A percentile compares a stretch with the other conserved stretches of the same genome.
Evolutionary conservation across 2,329 filamentous ascomycete genomes (phyloP).

Genomic region (Xylariaceae sp.): DNA sequence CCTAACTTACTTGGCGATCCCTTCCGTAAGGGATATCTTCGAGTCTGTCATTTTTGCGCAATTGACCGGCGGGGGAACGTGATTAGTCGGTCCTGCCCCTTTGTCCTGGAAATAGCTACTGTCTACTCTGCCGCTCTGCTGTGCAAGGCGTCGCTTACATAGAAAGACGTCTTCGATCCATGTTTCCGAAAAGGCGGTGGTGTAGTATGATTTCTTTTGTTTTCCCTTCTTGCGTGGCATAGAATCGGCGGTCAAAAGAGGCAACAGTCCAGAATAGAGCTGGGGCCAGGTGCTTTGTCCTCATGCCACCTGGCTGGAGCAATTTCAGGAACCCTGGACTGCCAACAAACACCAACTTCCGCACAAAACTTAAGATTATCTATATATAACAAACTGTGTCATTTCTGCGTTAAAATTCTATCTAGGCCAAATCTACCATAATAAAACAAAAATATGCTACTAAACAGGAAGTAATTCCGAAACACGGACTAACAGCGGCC

Average conservation of each 20-base stretch:
- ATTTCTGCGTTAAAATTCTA: too few species aligned
- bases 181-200: not conserved
- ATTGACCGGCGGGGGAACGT: not conserved
- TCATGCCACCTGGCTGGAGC: not conserved
- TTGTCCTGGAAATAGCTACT: not conserved
- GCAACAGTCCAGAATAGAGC: not conserved
- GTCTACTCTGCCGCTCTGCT: not conserved
- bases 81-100: not conserved
- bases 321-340: too few species aligned
- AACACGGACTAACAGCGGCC: not conserved
- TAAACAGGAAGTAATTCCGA: not conserved
- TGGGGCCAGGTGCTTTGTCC: not conserved
- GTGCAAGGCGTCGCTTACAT: not conserved
- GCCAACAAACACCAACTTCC: too few species aligned
- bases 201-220: not conserved
- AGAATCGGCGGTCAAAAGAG: not conserved
- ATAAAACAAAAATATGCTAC: not conserved
- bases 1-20: conserved; percentile 14
- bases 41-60: conserved; percentile 5
- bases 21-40: conserved; percentile 4
- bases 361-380: not conserved
- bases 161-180: not conserved
- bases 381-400: not conserved
- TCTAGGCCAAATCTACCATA: not conserved
- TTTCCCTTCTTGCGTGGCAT: not conserved